Conservation (phyloP, 2,329 filamentous ascomycete species). For the Fusarium fujikuroi region DNA sequence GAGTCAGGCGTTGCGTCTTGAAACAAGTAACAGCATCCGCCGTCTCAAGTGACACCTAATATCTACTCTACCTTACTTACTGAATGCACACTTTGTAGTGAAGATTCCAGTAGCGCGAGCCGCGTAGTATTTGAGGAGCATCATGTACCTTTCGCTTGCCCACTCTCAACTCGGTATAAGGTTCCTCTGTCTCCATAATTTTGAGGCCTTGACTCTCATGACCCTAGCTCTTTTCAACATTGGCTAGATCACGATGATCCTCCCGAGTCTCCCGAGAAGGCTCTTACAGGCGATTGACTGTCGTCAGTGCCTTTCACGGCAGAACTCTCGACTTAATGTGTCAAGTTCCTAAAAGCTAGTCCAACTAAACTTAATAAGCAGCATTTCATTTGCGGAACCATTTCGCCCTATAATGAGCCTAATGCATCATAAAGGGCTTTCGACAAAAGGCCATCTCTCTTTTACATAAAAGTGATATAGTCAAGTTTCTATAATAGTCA, state of each 20-base stretch:
- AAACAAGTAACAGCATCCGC: background rate
- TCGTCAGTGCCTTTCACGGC: background rate
- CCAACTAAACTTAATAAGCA: background rate
- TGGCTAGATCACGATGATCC: background rate
- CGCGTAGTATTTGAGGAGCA: background rate
- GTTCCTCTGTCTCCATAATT: too few species aligned
- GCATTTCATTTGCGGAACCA: rapidly evolving
- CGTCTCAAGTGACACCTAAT: background rate
- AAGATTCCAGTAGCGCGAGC: too few species aligned
- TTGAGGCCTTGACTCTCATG: too few species aligned
- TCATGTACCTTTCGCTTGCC: background rate
- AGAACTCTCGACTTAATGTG: background rate
- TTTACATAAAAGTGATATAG: too few species aligned
- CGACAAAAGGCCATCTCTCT: too few species aligned
- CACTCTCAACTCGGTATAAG: too few species aligned
- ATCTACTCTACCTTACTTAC: too few species aligned
- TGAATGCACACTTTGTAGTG: too few species aligned
- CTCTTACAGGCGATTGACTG: rapidly evolving
- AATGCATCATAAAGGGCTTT: too few species aligned
- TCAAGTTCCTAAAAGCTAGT: rapidly evolving
- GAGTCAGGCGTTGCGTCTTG: background rate
- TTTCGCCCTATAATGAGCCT: rapidly evolving
- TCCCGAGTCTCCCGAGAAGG: background rate
- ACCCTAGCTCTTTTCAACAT: background rate
- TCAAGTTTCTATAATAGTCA: too few species aligned